Percentiles rank a stretch among this genome's conserved stretches.
Evolutionary conservation across 1,284 basidiomycete genomes (phyloP).

Genomic region (Trichosporon coremiiforme): DNA sequence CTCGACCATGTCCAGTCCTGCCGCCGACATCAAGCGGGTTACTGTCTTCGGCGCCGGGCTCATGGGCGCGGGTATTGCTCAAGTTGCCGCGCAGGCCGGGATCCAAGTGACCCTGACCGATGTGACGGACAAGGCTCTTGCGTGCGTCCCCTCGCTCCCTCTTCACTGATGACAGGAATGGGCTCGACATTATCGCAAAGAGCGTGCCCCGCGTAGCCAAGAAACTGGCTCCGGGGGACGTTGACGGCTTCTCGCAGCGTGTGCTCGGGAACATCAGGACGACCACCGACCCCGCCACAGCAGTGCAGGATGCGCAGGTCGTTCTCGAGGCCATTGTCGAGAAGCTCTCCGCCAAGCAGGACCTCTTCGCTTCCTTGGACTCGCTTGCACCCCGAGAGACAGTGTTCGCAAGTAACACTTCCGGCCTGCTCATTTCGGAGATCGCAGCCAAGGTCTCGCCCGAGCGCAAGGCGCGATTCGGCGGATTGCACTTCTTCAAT

Average conservation of each 20-base stretch:
- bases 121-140: conserved; percentile 53
- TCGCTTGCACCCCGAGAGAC: conserved; percentile 50
- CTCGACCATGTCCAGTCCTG: background rate
- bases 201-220: conserved; percentile 61
- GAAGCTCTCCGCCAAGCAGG: conserved; percentile 61
- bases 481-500: conserved; percentile 63
- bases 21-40: conserved; percentile 43
- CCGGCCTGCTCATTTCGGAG: conserved; percentile 59
- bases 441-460: conserved; percentile 55
- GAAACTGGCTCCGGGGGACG: conserved; percentile 57
- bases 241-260: conserved; percentile 50
- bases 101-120: conserved; percentile 57
- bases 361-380: conserved; percentile 62
- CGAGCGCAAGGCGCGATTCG: conserved; percentile 55
- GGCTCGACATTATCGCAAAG: conserved; percentile 61
- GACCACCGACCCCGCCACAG: conserved; percentile 59
- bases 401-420: conserved; percentile 63
- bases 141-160: conserved; percentile 32
- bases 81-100: conserved; percentile 59
- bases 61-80: conserved; percentile 61
- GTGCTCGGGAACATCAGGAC: conserved; percentile 59
- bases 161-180: conserved; percentile 56
- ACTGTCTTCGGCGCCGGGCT: conserved; percentile 59
- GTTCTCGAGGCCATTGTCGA: conserved; percentile 65
- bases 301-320: conserved; percentile 59